phyloP scores from a whole-genome alignment of 108 stramenopile species.

The Aurantiochytrium sp. region DNA sequence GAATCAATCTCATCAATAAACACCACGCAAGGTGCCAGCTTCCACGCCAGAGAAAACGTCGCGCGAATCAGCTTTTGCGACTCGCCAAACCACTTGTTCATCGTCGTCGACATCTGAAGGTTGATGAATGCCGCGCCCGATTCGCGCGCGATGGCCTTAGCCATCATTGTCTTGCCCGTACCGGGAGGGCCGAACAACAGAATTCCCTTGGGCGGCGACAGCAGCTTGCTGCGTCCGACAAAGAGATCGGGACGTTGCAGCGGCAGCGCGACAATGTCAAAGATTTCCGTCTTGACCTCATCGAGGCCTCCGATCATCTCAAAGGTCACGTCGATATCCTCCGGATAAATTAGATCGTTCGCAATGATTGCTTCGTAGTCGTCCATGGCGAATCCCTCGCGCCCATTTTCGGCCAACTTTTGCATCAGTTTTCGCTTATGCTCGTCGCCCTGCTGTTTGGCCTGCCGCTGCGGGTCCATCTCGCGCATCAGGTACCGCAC shows the following conservation, averaged over 20 bases:
- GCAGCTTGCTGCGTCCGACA: conserved; percentile 44
- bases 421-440: background rate
- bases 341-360: background rate
- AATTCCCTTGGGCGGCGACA: conserved; percentile 75
- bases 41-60: conserved; percentile 77
- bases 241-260: conserved; percentile 76
- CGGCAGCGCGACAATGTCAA: conserved; percentile 81
- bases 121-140: conserved; percentile 84
- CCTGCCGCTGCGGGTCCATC: conserved; percentile 1
- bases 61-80: conserved; percentile 83
- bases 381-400: background rate
- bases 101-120: conserved; percentile 71
- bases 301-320: conserved; percentile 19
- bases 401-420: background rate
- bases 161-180: conserved; percentile 89
- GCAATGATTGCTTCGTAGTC: background rate
- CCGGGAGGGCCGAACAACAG: conserved; percentile 80
- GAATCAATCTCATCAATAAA: conserved; percentile 97
- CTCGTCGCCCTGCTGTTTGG: background rate
- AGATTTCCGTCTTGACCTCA: conserved; percentile 55
- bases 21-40: conserved; percentile 82
- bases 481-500: conserved; percentile 5
- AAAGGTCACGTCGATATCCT: conserved; percentile 19
- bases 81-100: conserved; percentile 96
- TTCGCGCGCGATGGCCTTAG: conserved; percentile 93